phyloP scores from a whole-genome alignment of 495 filamentous ascomycete genomes.

The Wilcoxina mikolae region DNA sequence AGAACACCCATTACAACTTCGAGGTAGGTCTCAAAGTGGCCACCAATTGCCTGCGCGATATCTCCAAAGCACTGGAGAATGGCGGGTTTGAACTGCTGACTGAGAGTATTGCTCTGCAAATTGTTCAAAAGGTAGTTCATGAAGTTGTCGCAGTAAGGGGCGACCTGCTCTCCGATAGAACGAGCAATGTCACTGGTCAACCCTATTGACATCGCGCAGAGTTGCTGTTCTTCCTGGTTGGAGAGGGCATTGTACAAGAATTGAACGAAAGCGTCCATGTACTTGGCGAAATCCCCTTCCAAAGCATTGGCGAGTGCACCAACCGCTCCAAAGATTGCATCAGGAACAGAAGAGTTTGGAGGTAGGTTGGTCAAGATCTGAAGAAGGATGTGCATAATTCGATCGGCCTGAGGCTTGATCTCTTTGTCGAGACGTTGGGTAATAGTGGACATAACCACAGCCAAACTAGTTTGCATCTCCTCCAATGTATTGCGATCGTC shows the following conservation, averaged over 20 bases:
- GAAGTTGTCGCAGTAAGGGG: conserved; percentile 88
- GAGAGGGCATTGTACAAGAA: conserved; percentile 84
- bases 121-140: conserved; percentile 94
- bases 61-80: conserved; percentile 97
- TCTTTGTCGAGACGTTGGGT: conserved; percentile 84
- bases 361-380: conserved; percentile 63
- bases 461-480: conserved; percentile 93
- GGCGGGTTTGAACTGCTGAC: conserved; percentile 94
- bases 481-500: conserved; percentile 89
- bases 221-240: conserved; percentile 84
- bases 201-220: conserved; percentile 95
- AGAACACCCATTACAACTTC: conserved; percentile 82
- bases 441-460: conserved; percentile 77
- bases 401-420: conserved; percentile 76
- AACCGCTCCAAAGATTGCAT: conserved; percentile 79
- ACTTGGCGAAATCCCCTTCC: conserved; percentile 83
- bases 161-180: conserved; percentile 71
- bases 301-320: conserved; percentile 73
- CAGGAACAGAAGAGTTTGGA: conserved; percentile 83
- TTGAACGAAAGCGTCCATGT: conserved; percentile 86
- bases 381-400: conserved; percentile 78
- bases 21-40: conserved; percentile 83
- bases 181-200: conserved; percentile 90
- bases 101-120: conserved; percentile 57
- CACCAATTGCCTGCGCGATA: conserved; percentile 88